Evolutionary conservation across 345 rosid genomes (phyloP).

Genomic region (Brassica rapa): DNA sequence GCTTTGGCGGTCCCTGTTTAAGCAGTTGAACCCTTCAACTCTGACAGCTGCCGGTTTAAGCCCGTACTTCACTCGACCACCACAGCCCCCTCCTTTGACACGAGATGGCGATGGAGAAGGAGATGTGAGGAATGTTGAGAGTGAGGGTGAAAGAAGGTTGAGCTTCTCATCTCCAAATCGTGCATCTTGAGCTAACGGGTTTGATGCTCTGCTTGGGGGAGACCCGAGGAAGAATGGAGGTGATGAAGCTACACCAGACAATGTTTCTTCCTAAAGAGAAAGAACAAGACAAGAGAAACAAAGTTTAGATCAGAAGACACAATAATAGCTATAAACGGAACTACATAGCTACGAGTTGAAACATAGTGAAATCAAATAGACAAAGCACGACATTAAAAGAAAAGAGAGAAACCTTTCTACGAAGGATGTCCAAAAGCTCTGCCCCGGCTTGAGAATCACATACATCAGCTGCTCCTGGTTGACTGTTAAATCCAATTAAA

Average conservation of each 20-base stretch:
- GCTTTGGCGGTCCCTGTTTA: slow-evolving; percentile 45
- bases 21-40: slow-evolving; percentile 83
- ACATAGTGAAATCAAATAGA: not conserved
- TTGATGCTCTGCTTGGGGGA: slow-evolving; percentile 68
- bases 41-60: slow-evolving; percentile 66
- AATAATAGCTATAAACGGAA: not conserved
- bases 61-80: slow-evolving; percentile 59
- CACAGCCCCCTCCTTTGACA: slow-evolving; percentile 52
- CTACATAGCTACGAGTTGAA: not conserved
- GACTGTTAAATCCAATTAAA: slow-evolving; percentile 18
- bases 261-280: slow-evolving; percentile 48
- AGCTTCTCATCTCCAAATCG: slow-evolving; percentile 54
- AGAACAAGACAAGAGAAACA: not conserved
- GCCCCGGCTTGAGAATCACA: slow-evolving; percentile 57
- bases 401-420: slow-evolving; percentile 48
- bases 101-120: slow-evolving; percentile 37
- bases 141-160: slow-evolving; percentile 19
- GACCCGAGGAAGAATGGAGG: slow-evolving; percentile 75
- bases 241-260: slow-evolving; percentile 48
- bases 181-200: slow-evolving; percentile 69
- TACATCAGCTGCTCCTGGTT: slow-evolving; percentile 41
- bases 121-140: slow-evolving; percentile 37
- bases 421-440: slow-evolving; percentile 70
- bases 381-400: not conserved
- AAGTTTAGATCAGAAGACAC: not conserved